Percentiles rank a stretch among this genome's conserved stretches.
These are phyloP conservation scores for Carpinus viminea DNA, from an alignment of 306 rosid species.

Conservation along the genomic window DNA sequence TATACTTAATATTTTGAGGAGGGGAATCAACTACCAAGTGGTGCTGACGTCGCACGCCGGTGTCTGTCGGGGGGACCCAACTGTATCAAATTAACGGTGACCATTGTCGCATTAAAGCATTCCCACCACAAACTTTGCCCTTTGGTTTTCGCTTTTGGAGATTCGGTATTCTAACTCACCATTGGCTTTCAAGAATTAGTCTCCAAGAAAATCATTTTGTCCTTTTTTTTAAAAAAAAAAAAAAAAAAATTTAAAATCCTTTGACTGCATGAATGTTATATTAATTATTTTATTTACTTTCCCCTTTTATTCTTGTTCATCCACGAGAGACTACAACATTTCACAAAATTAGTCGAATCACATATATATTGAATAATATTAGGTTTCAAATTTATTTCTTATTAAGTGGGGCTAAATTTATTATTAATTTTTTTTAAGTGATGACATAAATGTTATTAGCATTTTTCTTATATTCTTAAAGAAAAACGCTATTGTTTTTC, in stretches of 20 bases:
- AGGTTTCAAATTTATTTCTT: too few relatives aligned
- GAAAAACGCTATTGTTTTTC: too few relatives aligned
- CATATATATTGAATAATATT: too few relatives aligned
- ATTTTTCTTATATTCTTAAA: too few relatives aligned
- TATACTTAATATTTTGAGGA: background rate
- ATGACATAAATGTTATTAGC: too few relatives aligned
- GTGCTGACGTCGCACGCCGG: background rate
- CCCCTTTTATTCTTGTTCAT: background rate
- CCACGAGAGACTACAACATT: background rate
- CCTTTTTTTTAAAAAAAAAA: background rate
- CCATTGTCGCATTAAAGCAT: background rate
- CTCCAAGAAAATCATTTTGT: background rate
- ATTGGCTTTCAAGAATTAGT: slow-evolving; percentile 13
- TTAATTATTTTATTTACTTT: background rate
- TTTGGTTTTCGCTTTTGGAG: slow-evolving; percentile 7
- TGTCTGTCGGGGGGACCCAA: slow-evolving; percentile 17
- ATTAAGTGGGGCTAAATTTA: too few relatives aligned
- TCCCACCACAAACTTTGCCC: background rate
- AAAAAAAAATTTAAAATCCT: too few relatives aligned
- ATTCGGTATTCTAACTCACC: slow-evolving; percentile 10
- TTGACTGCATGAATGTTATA: background rate
- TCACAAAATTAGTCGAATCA: too few relatives aligned
- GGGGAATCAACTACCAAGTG: background rate
- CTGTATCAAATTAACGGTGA: slow-evolving; percentile 7
- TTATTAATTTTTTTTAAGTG: too few relatives aligned